Percentiles rank a stretch among this genome's conserved stretches.
Conservation (phyloP, 805 yeast genomes). For the Ogataea paraovalis region DNA sequence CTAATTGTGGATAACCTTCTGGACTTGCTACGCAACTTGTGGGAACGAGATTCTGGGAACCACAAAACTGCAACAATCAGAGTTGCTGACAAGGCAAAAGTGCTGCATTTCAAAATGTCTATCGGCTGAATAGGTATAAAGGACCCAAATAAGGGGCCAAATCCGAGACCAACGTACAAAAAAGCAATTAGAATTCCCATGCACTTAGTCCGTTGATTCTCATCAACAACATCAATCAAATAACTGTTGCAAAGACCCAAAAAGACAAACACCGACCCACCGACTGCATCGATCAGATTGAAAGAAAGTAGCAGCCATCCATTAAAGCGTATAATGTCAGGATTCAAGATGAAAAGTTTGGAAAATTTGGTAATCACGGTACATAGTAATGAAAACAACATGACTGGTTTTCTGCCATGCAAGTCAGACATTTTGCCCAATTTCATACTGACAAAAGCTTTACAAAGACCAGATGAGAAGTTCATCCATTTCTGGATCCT, state of each 20-base stretch:
- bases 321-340: constrained; percentile 25
- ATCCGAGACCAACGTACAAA: constrained; percentile 54
- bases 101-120: constrained; percentile 19
- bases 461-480: constrained; percentile 40
- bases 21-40: constrained; percentile 48
- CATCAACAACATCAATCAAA: constrained; percentile 67
- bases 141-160: constrained; percentile 64
- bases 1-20: constrained; percentile 29
- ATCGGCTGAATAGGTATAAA: constrained; percentile 32
- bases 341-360: constrained; percentile 18
- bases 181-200: constrained; percentile 59
- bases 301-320: constrained; percentile 39
- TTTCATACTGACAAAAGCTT: constrained; percentile 54
- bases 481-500: constrained; percentile 42
- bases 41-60: constrained; percentile 63
- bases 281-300: constrained; percentile 42
- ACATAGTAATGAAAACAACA: constrained; percentile 30
- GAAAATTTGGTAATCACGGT: constrained; percentile 13
- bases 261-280: constrained; percentile 62
- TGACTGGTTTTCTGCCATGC: constrained; percentile 53
- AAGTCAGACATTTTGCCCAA: constrained; percentile 62
- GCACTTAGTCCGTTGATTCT: constrained; percentile 51
- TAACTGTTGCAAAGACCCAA: constrained; percentile 64
- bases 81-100: constrained; percentile 29
- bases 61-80: constrained; percentile 34